Base-by-base conservation (phyloP, 306 rosid genomes). In the Sicyos edulis region DNA sequence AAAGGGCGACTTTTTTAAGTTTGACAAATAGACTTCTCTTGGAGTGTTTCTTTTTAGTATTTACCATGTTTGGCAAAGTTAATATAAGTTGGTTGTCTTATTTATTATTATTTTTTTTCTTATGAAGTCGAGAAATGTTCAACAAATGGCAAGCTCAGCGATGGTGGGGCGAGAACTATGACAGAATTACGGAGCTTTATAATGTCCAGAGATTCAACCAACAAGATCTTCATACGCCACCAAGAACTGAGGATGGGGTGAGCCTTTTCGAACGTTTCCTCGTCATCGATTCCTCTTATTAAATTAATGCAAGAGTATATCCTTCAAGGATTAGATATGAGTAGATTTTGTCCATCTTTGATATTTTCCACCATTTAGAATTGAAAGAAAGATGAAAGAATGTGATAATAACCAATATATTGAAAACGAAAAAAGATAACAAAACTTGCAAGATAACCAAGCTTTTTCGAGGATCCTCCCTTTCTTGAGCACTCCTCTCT, bases 151-250 rank as follows among this genome's bases (percentile, higher is more conserved):
- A 87, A 85, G 97, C 97, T 76, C 96, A 89, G 75, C 83, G 81
- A 62, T 95, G 99, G 99, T 93, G 99, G 98, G 96, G 95, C 4
- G 95, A 91, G 86, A 91, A 93, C 70, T 91, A 85, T 57, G 99
- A 93, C 75, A 80, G 96, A 26, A 86, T 95, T 77, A 86, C 83
- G 89, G 99, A 95, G 79, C 97, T 91, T 32, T 91, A 91, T 75
- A 91, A 95, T 40, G 96, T 91, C 17, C 95, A 83, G 85, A 85
- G 88, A 74, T 90, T 88, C 83, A 90, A 88, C 34, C 80, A 70
- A 37, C 95, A 87, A 83, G 88, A 88, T 82, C 84, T 90, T 19
- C 85, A 82, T 81, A 85, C 91, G 83, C 90, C 95, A 15, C 52
- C 89, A 3, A 84, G 92, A 73, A 77, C 88, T 54, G 99, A 95